Evolutionary conservation across 768 basidiomycete genomes (phyloP), one percentile per base, ranked within the genome.

Genomic region (Russula emetica): DNA sequence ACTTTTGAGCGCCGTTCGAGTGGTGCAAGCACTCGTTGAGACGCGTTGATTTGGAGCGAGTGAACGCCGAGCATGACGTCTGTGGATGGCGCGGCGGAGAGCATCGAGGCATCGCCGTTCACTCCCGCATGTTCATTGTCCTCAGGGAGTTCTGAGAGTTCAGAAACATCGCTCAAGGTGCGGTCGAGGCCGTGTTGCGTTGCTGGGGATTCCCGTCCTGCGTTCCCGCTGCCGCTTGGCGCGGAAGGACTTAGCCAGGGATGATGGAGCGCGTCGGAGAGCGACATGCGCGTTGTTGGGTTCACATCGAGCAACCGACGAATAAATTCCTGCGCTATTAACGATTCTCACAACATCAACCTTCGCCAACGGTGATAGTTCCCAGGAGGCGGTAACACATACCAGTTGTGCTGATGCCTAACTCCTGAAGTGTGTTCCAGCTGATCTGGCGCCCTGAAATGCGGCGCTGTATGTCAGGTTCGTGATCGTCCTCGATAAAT

Each of bases 251-350:
- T 13, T 18, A 98, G 79, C 96, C 96, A 98, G 1, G 84, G 83
- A 69, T 98, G 94, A 0, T 74, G 30, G 11, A 90, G 80, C 0
- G 94, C 88, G 0, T 82, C 78, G 3, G 78, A 76, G 63, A 94
- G 79, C 7, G 86, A 84, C 82, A 96, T 83, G n/a, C 95, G 85
- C 16, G 72, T 65, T 0, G 66, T 67, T 0, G 94, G 92, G 60
- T 90, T 79, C 42, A 78, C 76, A 56, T 83, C 80, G 18, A 98
- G 82, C 11, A 98, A 81, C 2, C 74, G 68, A 2, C 73, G 72
- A 56, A 96, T 80, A 71, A 98, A 96, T 65, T 85, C 78, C 57
- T 80, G 73, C 2, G 79, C 93, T 88, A 67, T 11, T 34, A 58
- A 60, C 16, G 30, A 68, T 24, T 26, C 8, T 30, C 36, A 44